These are phyloP conservation scores for Albifimbria verrucaria DNA, from an alignment of 2,329 filamentous ascomycete species.

Conservation along the genomic window DNA sequence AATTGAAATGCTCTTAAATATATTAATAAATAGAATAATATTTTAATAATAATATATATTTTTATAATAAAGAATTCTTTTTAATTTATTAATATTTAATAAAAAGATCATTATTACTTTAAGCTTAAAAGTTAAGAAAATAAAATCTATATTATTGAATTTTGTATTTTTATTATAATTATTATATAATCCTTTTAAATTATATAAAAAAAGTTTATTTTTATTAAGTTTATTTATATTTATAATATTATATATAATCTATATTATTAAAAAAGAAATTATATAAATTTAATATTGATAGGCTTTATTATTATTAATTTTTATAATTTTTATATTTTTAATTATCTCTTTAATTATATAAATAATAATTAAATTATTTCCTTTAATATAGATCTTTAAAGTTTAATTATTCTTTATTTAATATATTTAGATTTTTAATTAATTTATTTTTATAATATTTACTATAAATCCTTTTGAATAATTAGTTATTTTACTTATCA, in stretches of 20 bases:
- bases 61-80: constrained; percentile 18
- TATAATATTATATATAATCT: constrained; percentile 3
- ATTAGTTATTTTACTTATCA: constrained; percentile 24
- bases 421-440: constrained; percentile 23
- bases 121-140: constrained; percentile 20
- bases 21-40: constrained; percentile 22
- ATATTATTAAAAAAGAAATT: constrained; percentile 14
- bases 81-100: constrained; percentile 18
- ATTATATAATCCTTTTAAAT: constrained; percentile 16
- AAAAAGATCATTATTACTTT: constrained; percentile 17
- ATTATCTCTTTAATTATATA: constrained; percentile 27
- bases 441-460: constrained; percentile 19
- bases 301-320: constrained; percentile 16
- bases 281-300: constrained; percentile 17
- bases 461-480: not conserved
- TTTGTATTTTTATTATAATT: constrained; percentile 14
- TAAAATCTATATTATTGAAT: constrained; percentile 17
- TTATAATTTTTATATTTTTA: constrained; percentile 21
- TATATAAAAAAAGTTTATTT: constrained; percentile 14
- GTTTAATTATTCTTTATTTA: constrained; percentile 27
- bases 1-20: constrained; percentile 19
- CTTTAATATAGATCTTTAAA: constrained; percentile 13
- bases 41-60: constrained; percentile 12
- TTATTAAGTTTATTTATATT: constrained; percentile 10
- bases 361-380: constrained; percentile 22